Base-by-base conservation (phyloP, 768 basidiomycete genomes). In the Lyophyllum semitale region DNA sequence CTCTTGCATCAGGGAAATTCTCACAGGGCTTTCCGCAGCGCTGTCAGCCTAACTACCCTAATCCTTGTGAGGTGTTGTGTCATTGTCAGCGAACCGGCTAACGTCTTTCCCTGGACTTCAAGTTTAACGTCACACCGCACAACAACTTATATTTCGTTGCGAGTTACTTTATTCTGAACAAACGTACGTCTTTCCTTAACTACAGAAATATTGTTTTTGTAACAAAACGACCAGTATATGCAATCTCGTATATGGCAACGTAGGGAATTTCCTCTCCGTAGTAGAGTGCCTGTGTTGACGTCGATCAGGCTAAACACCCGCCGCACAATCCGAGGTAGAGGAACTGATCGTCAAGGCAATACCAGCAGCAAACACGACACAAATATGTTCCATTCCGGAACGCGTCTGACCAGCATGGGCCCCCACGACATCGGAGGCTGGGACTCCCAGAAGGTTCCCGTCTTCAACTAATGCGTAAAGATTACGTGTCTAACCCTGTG, bases 171-270 rank as follows among this genome's bases (percentile, higher is more conserved):
- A 75, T 84, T 47, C 67, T 88, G 32, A 84, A 82, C 66, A 89
- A 89, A 73, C 60, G 87, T 87, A 63, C 59, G 85, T 67, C n/a
- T 27, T 40, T 25, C 27, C 22, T 27, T 47, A 8, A 12, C 11
- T 20, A 32, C 17, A 8, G 26, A 20, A 20, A 20, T 17, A 3
- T 17, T 13, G 7, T 20, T 41, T 18, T 17, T 58, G 38, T 33
- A 44, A 49, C 44, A 56, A 44, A 42, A 47, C 26, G 45, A n/a
- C 26, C 54, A 85, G 84, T 86, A n/a, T 84, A 87, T 58, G 82
- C 78, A 0, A 79, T 83, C 47, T 87, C 85, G 2, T 76, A 85
- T 67, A 71, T 88, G 64, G 84, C 86, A 35, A 84, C 86, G 83
- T 85, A 63, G 48, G 82, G 70, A 4, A 40, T 23, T 29, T 45